phyloP scores from a whole-genome alignment of 2,329 filamentous ascomycete genomes.

The Cladosporium velox region DNA sequence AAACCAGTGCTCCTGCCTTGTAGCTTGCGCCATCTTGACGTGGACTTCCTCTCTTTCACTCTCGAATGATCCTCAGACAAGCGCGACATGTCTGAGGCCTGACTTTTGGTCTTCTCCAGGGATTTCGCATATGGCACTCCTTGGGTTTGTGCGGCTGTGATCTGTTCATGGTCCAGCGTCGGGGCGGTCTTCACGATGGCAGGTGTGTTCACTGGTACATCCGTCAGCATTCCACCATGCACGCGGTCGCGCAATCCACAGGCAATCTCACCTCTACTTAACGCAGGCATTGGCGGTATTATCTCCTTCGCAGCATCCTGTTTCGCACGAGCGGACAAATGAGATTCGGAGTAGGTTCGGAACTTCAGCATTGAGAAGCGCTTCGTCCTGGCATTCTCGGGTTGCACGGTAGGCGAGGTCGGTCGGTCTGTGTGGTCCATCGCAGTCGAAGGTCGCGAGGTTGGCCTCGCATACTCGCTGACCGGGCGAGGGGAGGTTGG shows the following conservation, averaged over 20 bases:
- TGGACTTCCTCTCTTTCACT: conserved; percentile 28
- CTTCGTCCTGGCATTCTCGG: conserved; percentile 40
- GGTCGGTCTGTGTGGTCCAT: conserved; percentile 30
- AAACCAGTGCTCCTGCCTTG: conserved; percentile 36
- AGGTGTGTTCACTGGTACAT: conserved; percentile 40
- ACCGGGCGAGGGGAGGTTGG: conserved; percentile 16
- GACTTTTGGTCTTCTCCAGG: conserved; percentile 26
- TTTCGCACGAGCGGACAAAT: conserved; percentile 75
- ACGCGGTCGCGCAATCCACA: not conserved
- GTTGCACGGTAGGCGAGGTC: conserved; percentile 25
- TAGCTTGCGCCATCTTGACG: conserved; percentile 32
- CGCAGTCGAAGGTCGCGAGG: conserved; percentile 30
- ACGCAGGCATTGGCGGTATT: conserved; percentile 47
- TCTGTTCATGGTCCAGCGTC: conserved; percentile 53
- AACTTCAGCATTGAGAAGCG: conserved; percentile 74
- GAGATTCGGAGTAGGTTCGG: conserved; percentile 90
- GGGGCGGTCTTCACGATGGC: conserved; percentile 91
- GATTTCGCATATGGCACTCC: conserved; percentile 33
- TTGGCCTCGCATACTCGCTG: conserved; percentile 23
- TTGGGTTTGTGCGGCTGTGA: conserved; percentile 23
- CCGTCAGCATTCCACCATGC: not conserved
- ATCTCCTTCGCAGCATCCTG: conserved; percentile 60
- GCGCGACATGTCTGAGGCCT: conserved; percentile 18
- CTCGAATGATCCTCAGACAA: conserved; percentile 18
- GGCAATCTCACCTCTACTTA: conserved; percentile 36